Evolutionary conservation across 306 rosid genomes (phyloP).

Genomic region (Vicia villosa): DNA sequence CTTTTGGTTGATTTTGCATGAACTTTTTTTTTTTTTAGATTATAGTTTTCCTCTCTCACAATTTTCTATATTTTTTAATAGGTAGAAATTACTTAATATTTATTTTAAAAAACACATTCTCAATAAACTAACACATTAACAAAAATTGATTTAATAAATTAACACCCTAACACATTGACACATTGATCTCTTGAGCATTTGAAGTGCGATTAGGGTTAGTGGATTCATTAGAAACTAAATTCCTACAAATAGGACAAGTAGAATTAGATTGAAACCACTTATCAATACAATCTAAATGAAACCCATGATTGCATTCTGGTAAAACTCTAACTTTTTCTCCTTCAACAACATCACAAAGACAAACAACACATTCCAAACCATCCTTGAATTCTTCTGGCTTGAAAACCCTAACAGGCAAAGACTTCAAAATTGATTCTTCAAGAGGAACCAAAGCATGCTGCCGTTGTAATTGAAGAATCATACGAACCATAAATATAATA

Average conservation of each 20-base stretch:
- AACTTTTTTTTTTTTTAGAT: too few species aligned
- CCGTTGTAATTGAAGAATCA: conserved; percentile 62
- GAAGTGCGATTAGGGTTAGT: conserved; percentile 9
- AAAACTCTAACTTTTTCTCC: conserved; percentile 76
- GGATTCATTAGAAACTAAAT: conserved; percentile 51
- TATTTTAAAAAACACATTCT: too few species aligned
- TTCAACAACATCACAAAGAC: conserved; percentile 73
- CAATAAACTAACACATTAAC: too few species aligned
- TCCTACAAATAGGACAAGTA: conserved; percentile 91
- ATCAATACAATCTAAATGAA: conserved; percentile 93
- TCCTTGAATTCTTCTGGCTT: conserved; percentile 70
- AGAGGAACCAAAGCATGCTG: conserved; percentile 46
- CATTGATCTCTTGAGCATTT: conserved; percentile 27
- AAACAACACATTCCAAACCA: conserved; percentile 90
- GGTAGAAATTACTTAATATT: too few species aligned
- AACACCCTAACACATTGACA: conserved; percentile 63
- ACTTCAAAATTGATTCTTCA: conserved; percentile 63
- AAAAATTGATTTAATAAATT: too few species aligned
- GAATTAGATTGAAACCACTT: conserved; percentile 97
- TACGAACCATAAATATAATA: conserved; percentile 21
- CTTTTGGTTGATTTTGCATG: too few species aligned
- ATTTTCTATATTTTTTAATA: too few species aligned
- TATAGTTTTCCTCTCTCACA: too few species aligned
- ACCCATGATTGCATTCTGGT: conserved; percentile 91
- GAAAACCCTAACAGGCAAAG: conserved; percentile 64